These are phyloP conservation scores for Russula abietina DNA, from an alignment of 768 basidiomycete species.

Conservation along the genomic window DNA sequence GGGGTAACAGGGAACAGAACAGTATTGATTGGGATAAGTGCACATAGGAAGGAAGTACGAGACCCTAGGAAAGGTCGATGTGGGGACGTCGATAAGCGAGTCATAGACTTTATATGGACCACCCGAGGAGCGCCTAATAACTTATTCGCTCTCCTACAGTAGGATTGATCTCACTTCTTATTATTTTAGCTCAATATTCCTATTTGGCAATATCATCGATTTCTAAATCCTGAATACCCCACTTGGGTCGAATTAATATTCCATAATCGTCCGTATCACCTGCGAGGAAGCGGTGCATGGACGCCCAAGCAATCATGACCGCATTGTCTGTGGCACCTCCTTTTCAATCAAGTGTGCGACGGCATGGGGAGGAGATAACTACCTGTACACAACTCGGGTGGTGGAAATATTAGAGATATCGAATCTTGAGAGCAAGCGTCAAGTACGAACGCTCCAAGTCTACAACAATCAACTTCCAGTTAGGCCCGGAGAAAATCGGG, in stretches of 20 bases:
- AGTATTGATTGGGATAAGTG: conserved; percentile 2
- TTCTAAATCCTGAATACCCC: conserved; percentile 63
- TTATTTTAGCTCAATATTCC: background rate
- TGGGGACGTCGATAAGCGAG: background rate
- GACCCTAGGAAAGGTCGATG: conserved; percentile 5
- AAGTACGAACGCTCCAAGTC: conserved; percentile 33
- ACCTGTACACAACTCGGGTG: conserved; percentile 78
- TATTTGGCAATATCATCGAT: background rate
- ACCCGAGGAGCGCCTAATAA: background rate
- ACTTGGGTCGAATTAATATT: conserved; percentile 59
- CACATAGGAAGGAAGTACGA: conserved; percentile 7
- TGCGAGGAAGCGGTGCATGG: conserved; percentile 70
- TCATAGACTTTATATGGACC: background rate
- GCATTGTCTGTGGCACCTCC: conserved; percentile 67
- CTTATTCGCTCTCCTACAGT: background rate
- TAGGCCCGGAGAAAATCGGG: background rate
- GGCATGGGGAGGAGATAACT: conserved; percentile 18
- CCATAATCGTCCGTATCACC: conserved; percentile 57
- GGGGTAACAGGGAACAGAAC: background rate
- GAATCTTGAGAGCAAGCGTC: conserved; percentile 29
- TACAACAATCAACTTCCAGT: conserved; percentile 22
- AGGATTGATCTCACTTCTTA: background rate
- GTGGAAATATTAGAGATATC: conserved; percentile 64
- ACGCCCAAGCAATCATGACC: conserved; percentile 93
- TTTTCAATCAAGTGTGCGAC: background rate